These are phyloP conservation scores for Lachnellula hyalina DNA, from an alignment of 2,329 filamentous ascomycete species.

Conservation along the genomic window DNA sequence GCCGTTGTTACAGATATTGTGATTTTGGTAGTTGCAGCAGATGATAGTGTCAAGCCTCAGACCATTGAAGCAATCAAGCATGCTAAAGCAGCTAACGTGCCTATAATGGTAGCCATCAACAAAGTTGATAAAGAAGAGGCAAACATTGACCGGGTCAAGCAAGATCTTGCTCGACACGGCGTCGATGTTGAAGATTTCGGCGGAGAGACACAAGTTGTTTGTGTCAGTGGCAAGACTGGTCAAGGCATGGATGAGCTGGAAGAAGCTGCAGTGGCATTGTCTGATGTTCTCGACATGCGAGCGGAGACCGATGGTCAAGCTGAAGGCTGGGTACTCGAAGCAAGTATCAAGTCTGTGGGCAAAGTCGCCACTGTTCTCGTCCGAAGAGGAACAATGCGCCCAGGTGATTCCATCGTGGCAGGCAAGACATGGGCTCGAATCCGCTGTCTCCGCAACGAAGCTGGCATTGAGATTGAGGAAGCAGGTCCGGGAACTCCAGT, in stretches of 20 bases:
- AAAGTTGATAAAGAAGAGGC: slow-evolving; percentile 89
- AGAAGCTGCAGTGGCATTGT: slow-evolving; percentile 79
- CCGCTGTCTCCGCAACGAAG: slow-evolving; percentile 79
- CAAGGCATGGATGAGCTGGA: slow-evolving; percentile 87
- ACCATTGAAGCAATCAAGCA: slow-evolving; percentile 96
- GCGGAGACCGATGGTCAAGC: slow-evolving; percentile 71
- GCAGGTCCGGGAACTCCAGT: slow-evolving; percentile 85
- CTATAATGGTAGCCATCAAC: slow-evolving; percentile 96
- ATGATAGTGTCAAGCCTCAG: slow-evolving; percentile 96
- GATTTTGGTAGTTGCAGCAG: slow-evolving; percentile 88
- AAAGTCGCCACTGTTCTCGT: slow-evolving; percentile 86
- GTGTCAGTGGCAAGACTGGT: slow-evolving; percentile 90
- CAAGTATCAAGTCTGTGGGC: slow-evolving; percentile 77
- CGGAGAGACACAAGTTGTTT: slow-evolving; percentile 87
- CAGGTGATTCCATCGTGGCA: slow-evolving; percentile 79
- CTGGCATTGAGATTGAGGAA: slow-evolving; percentile 63
- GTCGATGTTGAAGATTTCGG: slow-evolving; percentile 93
- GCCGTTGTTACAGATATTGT: slow-evolving; percentile 97
- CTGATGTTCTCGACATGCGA: slow-evolving; percentile 86
- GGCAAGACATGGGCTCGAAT: slow-evolving; percentile 85
- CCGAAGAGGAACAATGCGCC: slow-evolving; percentile 75
- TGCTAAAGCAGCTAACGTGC: slow-evolving; percentile 77
- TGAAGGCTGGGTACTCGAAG: slow-evolving; percentile 93
- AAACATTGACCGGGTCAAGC: slow-evolving; percentile 77
- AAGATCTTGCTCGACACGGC: slow-evolving; percentile 75